These are phyloP conservation scores for Torulaspora maleeae DNA, from an alignment of 805 yeast genomes.

Conservation along the genomic window DNA sequence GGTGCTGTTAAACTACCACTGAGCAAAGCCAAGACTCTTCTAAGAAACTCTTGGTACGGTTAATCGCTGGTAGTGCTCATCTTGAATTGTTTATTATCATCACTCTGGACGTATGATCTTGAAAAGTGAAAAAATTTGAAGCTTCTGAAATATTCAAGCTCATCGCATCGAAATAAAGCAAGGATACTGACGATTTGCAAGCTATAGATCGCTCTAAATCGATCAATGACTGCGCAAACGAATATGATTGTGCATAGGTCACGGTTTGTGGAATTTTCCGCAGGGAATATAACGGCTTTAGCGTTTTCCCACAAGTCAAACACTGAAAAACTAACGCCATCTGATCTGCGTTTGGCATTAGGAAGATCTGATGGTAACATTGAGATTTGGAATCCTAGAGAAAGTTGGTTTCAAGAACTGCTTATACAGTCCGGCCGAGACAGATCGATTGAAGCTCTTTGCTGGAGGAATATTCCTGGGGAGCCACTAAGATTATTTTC, in stretches of 20 bases:
- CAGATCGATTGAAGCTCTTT: constrained; percentile 82
- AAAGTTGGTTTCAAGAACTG: constrained; percentile 74
- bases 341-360: constrained; percentile 71
- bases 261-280: constrained; percentile 82
- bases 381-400: constrained; percentile 89
- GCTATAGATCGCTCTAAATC: background rate
- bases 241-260: constrained; percentile 62
- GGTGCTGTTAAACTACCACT: background rate
- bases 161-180: constrained; percentile 17
- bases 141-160: constrained; percentile 15
- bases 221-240: constrained; percentile 12
- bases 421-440: constrained; percentile 74
- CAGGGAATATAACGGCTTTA: constrained; percentile 76
- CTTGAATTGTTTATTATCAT: constrained; percentile 1
- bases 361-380: constrained; percentile 94
- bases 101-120: background rate
- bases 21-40: background rate
- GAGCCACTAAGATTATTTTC: constrained; percentile 72
- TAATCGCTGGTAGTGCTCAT: background rate
- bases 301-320: constrained; percentile 65
- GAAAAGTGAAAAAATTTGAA: constrained; percentile 12
- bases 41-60: background rate
- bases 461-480: constrained; percentile 59
- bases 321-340: constrained; percentile 43
- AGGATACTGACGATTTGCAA: background rate